A percentile compares a stretch with the other conserved stretches of the same genome.
phyloP scores from a whole-genome alignment of 805 yeast species.

The Barnettozyma siamensis region DNA sequence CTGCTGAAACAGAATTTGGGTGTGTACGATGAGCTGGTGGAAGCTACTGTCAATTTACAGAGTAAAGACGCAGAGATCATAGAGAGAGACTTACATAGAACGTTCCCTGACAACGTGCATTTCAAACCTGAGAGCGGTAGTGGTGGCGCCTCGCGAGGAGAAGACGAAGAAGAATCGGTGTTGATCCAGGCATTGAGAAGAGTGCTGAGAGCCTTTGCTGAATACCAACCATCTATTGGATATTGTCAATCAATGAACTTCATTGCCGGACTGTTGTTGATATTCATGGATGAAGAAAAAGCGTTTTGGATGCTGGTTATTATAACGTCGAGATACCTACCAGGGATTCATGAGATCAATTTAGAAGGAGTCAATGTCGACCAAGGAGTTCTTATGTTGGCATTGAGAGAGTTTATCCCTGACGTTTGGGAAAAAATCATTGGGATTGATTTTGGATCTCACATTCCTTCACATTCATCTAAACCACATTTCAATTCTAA shows the following conservation, averaged over 20 bases:
- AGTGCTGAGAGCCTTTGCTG: constrained; percentile 77
- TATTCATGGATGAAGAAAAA: constrained; percentile 84
- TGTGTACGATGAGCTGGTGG: constrained; percentile 63
- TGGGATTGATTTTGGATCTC: constrained; percentile 21
- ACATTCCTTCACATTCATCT: too few relatives aligned
- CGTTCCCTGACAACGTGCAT: constrained; percentile 89
- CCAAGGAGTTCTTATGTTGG: constrained; percentile 89
- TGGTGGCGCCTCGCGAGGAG: neutral
- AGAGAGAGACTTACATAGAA: constrained; percentile 88
- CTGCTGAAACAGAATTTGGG: constrained; percentile 64
- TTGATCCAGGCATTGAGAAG: constrained; percentile 70
- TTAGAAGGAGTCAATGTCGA: constrained; percentile 93
- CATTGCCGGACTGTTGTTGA: constrained; percentile 76
- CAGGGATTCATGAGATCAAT: constrained; percentile 86
- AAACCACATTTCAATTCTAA: constrained; percentile 5
- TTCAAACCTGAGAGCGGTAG: constrained; percentile 62
- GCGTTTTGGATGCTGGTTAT: constrained; percentile 96
- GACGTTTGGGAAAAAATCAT: constrained; percentile 61
- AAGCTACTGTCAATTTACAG: constrained; percentile 45
- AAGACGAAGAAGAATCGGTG: constrained; percentile 31
- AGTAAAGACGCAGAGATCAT: constrained; percentile 85
- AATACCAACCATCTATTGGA: constrained; percentile 84
- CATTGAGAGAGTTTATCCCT: constrained; percentile 80
- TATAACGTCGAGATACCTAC: constrained; percentile 76
- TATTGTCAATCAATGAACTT: constrained; percentile 95